These are phyloP conservation scores for Cotoneaster glaucophyllus DNA, from an alignment of 306 rosid species.

Conservation along the genomic window DNA sequence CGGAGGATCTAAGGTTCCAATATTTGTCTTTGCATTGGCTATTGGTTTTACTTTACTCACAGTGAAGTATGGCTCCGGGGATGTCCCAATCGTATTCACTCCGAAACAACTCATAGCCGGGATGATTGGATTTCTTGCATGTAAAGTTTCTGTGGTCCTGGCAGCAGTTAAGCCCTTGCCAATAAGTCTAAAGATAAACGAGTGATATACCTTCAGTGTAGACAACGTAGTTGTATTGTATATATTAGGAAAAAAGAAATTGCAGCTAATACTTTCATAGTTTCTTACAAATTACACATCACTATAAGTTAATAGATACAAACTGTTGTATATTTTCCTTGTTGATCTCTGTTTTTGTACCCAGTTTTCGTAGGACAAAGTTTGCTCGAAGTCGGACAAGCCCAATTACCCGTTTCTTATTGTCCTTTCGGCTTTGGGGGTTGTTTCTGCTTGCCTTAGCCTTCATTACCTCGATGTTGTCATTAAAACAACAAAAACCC, in stretches of 20 bases:
- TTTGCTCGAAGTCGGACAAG: too few species aligned
- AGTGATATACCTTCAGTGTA: conserved; percentile 25
- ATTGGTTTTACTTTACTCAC: conserved; percentile 38
- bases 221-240: conserved; percentile 11
- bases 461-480: not conserved
- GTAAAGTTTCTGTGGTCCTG: conserved; percentile 71
- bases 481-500: not conserved
- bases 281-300: not conserved
- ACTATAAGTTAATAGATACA: not conserved
- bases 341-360: not conserved
- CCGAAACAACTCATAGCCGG: conserved; percentile 67
- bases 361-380: too few species aligned
- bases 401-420: too few species aligned
- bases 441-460: not conserved
- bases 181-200: conserved; percentile 31
- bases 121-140: conserved; percentile 76
- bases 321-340: not conserved
- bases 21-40: conserved; percentile 50
- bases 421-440: too few species aligned
- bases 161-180: conserved; percentile 72
- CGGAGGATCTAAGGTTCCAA: conserved; percentile 44
- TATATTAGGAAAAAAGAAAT: not conserved
- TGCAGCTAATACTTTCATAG: not conserved
- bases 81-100: conserved; percentile 32
- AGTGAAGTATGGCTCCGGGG: conserved; percentile 49